Base-by-base conservation (phyloP, 352 stramenopile species). In the Vaucheria bursata region DNA sequence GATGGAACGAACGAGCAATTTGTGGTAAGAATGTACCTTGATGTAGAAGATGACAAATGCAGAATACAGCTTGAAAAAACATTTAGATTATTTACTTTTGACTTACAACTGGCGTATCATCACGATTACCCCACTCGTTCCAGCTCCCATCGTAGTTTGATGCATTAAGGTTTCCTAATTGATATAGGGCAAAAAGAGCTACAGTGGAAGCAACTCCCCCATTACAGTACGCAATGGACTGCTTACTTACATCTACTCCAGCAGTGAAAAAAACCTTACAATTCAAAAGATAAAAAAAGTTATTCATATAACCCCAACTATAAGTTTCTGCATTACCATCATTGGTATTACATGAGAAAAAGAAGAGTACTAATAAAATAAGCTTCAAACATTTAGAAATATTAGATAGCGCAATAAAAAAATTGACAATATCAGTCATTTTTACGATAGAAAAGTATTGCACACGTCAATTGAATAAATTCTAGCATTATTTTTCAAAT, bases 61-160 rank as follows among this genome's bases (percentile, higher is more conserved):
- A n/a, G n/a, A n/a, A n/a, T n/a, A n/a, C n/a, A n/a, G n/a, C n/a
- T n/a, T n/a, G n/a, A n/a, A n/a, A n/a, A n/a, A n/a, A n/a, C n/a
- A n/a, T n/a, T n/a, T n/a, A n/a, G n/a, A n/a, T n/a, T n/a, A n/a
- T n/a, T n/a, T n/a, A n/a, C n/a, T n/a, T n/a, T n/a, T n/a, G n/a
- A n/a, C n/a, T 50, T 50, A 12, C 39, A 12, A 50, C 39, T 5
- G 5, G 5, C 5, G 39, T 50, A 50, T 5, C 5, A 50, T 84
- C 79, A 40, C 74, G 45, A 69, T 84, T 84, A 25, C 79, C 79
- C 72, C 73, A 84, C 64, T 84, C 79, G 69, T 84, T 84, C 79
- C 79, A 84, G 53, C 75, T 84, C 31, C 79, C 79, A 52, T 84
- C 79, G 49, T 84, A 84, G 33, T 84, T 84, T 6, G 71, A 74